Evolutionary conservation across 768 basidiomycete genomes (phyloP).

Genomic region (Rhodotorula babjevae): DNA sequence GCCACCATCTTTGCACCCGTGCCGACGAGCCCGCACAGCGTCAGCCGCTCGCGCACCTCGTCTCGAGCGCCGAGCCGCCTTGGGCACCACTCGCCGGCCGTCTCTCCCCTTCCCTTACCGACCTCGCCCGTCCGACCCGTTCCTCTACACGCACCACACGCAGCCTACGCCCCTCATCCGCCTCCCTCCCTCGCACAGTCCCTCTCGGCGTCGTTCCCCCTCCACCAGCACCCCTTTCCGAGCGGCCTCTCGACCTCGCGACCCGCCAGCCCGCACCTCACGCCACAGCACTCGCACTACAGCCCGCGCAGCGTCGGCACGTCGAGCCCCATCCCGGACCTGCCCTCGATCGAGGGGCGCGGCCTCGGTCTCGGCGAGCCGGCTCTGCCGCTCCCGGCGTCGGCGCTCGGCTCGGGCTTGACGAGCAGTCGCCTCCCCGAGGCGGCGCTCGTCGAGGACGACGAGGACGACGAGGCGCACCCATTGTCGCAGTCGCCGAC

Average conservation of each 20-base stretch:
- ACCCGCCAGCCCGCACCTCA: constrained; percentile 20
- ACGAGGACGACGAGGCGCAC: not conserved
- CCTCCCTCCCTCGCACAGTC: not conserved
- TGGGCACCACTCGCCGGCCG: not conserved
- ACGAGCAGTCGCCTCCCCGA: not conserved
- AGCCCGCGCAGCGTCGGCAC: not conserved
- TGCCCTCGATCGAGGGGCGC: not conserved
- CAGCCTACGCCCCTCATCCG: not conserved
- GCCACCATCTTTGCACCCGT: not conserved
- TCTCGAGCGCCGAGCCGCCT: constrained; percentile 1
- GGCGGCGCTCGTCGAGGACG: not conserved
- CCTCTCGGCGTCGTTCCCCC: not conserved
- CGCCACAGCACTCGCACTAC: not conserved
- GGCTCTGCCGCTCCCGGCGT: constrained; percentile 9
- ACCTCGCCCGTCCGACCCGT: not conserved
- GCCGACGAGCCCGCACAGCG: not conserved
- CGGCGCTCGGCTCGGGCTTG: not conserved
- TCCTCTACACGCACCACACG: not conserved
- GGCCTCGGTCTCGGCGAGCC: constrained; percentile 25
- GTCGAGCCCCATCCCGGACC: constrained; percentile 28
- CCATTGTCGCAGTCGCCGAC: not conserved
- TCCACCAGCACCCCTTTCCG: constrained; percentile 20
- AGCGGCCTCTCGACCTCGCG: constrained; percentile 25
- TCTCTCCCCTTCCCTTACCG: not conserved
- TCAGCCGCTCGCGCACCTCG: not conserved